These are phyloP conservation scores for Theileria parva DNA, from an alignment of 169 alveolate genomes.

Conservation along the genomic window DNA sequence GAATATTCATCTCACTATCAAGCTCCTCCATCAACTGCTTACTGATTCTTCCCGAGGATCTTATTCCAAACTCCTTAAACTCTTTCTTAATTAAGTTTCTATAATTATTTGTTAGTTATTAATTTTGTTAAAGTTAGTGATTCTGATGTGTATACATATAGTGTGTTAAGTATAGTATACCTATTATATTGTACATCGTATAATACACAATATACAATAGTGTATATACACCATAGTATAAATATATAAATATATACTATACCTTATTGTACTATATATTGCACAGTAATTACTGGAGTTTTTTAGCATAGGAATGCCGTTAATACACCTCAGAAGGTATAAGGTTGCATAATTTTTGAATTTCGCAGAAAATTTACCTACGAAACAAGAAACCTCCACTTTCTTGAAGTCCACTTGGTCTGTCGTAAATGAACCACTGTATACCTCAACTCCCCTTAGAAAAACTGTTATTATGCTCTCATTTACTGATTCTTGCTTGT, in stretches of 20 bases:
- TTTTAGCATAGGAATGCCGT: constrained; percentile 32
- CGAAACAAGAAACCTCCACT: background rate
- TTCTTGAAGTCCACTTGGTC: constrained; percentile 12
- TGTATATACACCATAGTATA: background rate
- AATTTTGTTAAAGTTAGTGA: background rate
- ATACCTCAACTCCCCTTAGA: constrained; percentile 5
- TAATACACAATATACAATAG: background rate
- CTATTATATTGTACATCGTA: too few relatives aligned
- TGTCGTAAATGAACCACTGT: background rate
- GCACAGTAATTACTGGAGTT: constrained; percentile 7
- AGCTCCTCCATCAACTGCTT: constrained; percentile 1
- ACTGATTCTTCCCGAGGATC: background rate
- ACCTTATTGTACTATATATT: constrained; percentile 29
- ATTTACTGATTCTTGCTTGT: too few relatives aligned
- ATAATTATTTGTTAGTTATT: background rate
- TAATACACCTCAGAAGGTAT: constrained; percentile 20
- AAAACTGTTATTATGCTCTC: background rate
- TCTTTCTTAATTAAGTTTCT: constrained; percentile 2
- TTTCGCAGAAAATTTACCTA: constrained; percentile 17
- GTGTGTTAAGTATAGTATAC: background rate
- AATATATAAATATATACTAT: background rate
- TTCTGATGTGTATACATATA: constrained; percentile 3
- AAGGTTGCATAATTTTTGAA: constrained; percentile 13
- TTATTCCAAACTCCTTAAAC: constrained; percentile 4
- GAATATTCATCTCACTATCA: background rate